phyloP scores from a whole-genome alignment of 495 filamentous ascomycete genomes.

The Podospora tetraspora region DNA sequence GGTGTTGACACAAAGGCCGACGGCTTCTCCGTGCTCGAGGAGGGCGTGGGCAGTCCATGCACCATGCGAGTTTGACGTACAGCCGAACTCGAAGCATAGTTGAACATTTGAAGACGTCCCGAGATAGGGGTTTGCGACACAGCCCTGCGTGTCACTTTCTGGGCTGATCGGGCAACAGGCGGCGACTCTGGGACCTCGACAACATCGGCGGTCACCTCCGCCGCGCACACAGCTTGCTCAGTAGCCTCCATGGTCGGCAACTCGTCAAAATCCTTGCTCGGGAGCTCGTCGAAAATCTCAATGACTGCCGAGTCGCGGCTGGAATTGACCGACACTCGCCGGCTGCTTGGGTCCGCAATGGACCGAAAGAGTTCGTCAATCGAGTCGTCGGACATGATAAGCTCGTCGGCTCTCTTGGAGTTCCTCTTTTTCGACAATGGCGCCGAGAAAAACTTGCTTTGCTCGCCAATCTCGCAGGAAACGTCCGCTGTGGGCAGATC shows the following conservation, averaged over 20 bases:
- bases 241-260: background rate
- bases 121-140: constrained; percentile 16
- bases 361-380: constrained; percentile 41
- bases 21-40: constrained; percentile 27
- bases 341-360: constrained; percentile 34
- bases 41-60: constrained; percentile 30
- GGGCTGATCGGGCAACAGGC: background rate
- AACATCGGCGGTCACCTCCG: constrained; percentile 10
- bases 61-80: constrained; percentile 20
- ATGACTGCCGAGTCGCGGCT: background rate
- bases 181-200: constrained; percentile 30
- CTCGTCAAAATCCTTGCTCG: constrained; percentile 6
- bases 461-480: constrained; percentile 22
- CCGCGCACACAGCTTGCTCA: background rate
- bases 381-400: constrained; percentile 44
- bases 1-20: constrained; percentile 25
- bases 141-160: background rate
- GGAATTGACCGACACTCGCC: background rate
- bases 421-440: constrained; percentile 14
- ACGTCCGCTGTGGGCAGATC: constrained; percentile 24
- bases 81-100: constrained; percentile 18
- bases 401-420: constrained; percentile 22
- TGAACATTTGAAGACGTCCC: constrained; percentile 19
- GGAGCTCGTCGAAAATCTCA: constrained; percentile 11
- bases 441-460: constrained; percentile 40